These are phyloP conservation scores for Peribolospora kevripleyi DNA, from an alignment of 768 basidiomycete species.

Conservation along the genomic window DNA sequence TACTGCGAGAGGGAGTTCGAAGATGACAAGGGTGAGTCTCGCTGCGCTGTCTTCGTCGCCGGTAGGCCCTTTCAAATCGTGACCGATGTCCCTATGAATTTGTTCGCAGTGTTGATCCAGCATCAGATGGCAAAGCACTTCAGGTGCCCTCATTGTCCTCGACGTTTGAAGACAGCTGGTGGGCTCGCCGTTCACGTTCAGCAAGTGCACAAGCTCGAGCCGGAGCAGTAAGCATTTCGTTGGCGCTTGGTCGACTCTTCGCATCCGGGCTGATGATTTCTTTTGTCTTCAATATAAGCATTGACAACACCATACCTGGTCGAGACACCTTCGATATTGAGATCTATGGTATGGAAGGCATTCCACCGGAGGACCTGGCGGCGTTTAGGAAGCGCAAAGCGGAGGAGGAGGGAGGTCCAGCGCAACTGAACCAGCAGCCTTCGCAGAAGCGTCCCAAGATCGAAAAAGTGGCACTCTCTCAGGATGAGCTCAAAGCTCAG, in stretches of 20 bases:
- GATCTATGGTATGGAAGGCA: slow-evolving; percentile 98
- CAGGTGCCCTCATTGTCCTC: slow-evolving; percentile 86
- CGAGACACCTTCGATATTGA: slow-evolving; percentile 96
- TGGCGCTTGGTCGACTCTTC: slow-evolving; percentile 2
- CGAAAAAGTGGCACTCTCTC: slow-evolving; percentile 49
- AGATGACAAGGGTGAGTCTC: slow-evolving; percentile 72
- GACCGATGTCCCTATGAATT: not conserved
- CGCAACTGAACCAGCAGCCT: slow-evolving; percentile 28
- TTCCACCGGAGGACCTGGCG: slow-evolving; percentile 74
- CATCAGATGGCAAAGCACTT: slow-evolving; percentile 99
- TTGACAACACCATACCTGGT: slow-evolving; percentile 87
- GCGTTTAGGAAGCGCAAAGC: slow-evolving; percentile 93
- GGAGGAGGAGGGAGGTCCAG: slow-evolving; percentile 54
- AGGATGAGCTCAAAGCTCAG: slow-evolving; percentile 62
- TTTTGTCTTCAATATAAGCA: slow-evolving; percentile 27
- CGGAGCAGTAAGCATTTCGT: slow-evolving; percentile 42
- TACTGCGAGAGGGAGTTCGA: slow-evolving; percentile 90
- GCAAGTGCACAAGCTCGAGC: slow-evolving; percentile 97
- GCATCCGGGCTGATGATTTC: not conserved
- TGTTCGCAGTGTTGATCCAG: slow-evolving; percentile 62
- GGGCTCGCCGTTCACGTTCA: slow-evolving; percentile 94
- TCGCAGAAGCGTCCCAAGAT: slow-evolving; percentile 44
- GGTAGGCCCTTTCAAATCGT: not conserved
- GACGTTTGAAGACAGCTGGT: slow-evolving; percentile 87
- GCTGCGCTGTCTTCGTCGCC: not conserved